phyloP scores from a whole-genome alignment of 1,284 basidiomycete genomes.

The Cutaneotrichosporon cavernicola region DNA sequence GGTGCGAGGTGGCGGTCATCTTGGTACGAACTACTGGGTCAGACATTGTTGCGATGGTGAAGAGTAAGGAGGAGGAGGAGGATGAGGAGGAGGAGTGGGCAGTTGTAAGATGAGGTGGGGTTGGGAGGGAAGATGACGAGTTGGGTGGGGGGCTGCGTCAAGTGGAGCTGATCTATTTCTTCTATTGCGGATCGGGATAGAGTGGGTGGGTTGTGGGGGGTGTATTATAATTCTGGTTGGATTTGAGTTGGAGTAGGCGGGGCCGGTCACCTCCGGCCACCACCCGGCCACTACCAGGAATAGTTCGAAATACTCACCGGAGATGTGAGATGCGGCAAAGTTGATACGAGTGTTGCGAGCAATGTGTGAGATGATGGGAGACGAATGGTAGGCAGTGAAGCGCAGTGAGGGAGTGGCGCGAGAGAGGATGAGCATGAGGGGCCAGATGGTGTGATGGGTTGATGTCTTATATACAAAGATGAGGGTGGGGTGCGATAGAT shows the following conservation, averaged over 20 bases:
- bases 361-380: not conserved
- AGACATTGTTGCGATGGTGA: not conserved
- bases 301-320: slow-evolving; percentile 7
- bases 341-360: not conserved
- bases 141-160: not conserved
- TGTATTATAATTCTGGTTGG: not conserved
- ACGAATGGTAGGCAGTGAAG: slow-evolving; percentile 1
- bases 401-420: slow-evolving; percentile 10
- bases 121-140: not conserved
- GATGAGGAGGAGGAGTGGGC: slow-evolving; percentile 1
- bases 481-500: not conserved
- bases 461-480: slow-evolving; percentile 8
- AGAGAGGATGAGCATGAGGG: slow-evolving; percentile 11
- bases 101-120: not conserved
- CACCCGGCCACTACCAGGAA: too few species aligned
- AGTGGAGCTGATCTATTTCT: not conserved
- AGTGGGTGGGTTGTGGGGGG: not conserved
- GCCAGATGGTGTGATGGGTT: not conserved
- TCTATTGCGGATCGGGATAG: not conserved
- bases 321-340: slow-evolving; percentile 8
- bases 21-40: slow-evolving; percentile 11
- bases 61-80: not conserved
- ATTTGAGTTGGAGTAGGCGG: not conserved
- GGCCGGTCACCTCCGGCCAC: not conserved
- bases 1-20: slow-evolving; percentile 16